Evolutionary conservation across 495 filamentous ascomycete genomes (phyloP).

Genomic region (Lichenothelia convexa): DNA sequence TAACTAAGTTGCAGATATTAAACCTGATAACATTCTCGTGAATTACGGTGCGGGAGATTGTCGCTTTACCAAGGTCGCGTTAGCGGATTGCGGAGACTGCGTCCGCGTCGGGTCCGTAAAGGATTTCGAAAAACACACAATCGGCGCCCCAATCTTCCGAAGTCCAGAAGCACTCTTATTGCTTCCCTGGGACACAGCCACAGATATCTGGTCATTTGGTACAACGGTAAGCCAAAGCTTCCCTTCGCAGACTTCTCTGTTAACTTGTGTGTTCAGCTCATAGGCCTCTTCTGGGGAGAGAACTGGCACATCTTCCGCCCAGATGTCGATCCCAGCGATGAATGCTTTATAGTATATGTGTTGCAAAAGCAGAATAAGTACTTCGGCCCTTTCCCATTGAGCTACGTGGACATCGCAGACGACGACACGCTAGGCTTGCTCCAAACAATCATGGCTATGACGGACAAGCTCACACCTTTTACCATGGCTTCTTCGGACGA

Average conservation of each 20-base stretch:
- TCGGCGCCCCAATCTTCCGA: neutral
- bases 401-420: slow-evolving; percentile 18
- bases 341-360: slow-evolving; percentile 26
- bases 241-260: slow-evolving; percentile 4
- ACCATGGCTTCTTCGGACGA: slow-evolving; percentile 4
- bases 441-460: slow-evolving; percentile 9
- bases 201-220: neutral
- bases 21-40: neutral
- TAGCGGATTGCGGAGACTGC: neutral
- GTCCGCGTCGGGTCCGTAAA: neutral
- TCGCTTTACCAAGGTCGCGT: neutral
- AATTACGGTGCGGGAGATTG: neutral
- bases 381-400: slow-evolving; percentile 27
- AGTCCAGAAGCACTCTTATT: neutral
- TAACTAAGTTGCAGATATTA: neutral
- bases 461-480: slow-evolving; percentile 7
- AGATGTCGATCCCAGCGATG: slow-evolving; percentile 19
- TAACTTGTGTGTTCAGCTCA: slow-evolving; percentile 17
- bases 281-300: slow-evolving; percentile 23
- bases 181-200: neutral
- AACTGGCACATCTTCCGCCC: slow-evolving; percentile 28
- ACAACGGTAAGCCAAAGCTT: neutral
- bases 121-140: neutral
- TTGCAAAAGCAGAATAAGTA: slow-evolving; percentile 22
- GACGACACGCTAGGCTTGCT: slow-evolving; percentile 1